Percentiles rank a stretch among this genome's conserved stretches.
Evolutionary conservation across 768 basidiomycete species (phyloP).

Genomic region (Pulveroboletus sp.): DNA sequence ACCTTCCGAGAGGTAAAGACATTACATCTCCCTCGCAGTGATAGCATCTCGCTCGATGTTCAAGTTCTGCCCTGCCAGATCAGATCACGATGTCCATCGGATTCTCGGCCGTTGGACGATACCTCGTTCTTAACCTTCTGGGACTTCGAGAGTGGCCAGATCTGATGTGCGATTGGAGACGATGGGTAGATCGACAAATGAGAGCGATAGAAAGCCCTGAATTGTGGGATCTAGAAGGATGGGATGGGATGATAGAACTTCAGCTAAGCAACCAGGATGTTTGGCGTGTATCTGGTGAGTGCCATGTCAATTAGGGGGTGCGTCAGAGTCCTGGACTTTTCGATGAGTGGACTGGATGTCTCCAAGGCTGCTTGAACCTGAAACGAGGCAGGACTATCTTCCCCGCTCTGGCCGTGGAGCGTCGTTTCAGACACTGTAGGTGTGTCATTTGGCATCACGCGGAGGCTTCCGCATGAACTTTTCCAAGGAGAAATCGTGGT

Average conservation of each 20-base stretch:
- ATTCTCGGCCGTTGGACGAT: no score
- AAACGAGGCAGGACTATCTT: no score
- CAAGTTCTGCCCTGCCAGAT: no score
- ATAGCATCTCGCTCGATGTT: background rate
- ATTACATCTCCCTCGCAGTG: background rate
- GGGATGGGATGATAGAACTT: background rate
- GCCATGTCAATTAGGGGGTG: background rate
- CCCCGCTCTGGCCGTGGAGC: no score
- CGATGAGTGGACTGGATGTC: background rate
- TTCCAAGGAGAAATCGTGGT: no score
- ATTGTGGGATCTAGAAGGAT: background rate
- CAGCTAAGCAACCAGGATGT: background rate
- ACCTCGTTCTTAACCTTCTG: conserved; percentile 21
- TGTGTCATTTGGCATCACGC: no score
- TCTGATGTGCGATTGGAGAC: conserved; percentile 8
- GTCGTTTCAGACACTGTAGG: no score
- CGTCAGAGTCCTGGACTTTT: background rate
- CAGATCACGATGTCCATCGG: conserved; percentile 1
- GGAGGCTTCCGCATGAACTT: no score
- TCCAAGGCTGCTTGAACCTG: no score
- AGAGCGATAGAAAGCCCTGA: background rate
- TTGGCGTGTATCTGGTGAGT: background rate
- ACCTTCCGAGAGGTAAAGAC: conserved; percentile 10
- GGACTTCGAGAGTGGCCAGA: conserved; percentile 2
- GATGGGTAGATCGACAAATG: background rate